Evolutionary conservation across 1,139 yeast genomes (phyloP).

Genomic region (Candida sanyaensis): DNA sequence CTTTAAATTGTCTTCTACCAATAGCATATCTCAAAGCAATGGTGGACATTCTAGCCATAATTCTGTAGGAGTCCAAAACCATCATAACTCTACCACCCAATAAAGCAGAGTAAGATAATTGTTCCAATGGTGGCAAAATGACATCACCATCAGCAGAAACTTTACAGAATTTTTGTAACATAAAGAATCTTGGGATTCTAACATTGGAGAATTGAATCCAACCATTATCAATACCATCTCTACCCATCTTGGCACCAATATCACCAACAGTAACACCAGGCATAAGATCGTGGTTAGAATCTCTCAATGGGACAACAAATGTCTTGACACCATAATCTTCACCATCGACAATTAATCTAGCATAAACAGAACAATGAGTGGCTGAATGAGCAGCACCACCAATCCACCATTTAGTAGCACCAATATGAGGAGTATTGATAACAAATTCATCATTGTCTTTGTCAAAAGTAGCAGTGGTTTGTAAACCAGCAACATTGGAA

Average conservation of each 20-base stretch:
- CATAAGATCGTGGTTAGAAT: constrained; percentile 42
- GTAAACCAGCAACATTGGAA: constrained; percentile 48
- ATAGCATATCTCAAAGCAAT: constrained; percentile 48
- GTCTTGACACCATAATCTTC: constrained; percentile 52
- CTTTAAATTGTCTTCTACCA: constrained; percentile 48
- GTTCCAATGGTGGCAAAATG: constrained; percentile 46
- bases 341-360: constrained; percentile 45
- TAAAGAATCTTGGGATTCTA: constrained; percentile 46
- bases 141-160: constrained; percentile 44
- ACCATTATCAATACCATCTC: constrained; percentile 53
- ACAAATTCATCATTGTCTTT: constrained; percentile 41
- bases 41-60: constrained; percentile 42
- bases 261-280: constrained; percentile 50
- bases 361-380: constrained; percentile 45
- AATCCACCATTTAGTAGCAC: constrained; percentile 56
- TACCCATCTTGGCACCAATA: constrained; percentile 53
- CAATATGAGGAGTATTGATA: constrained; percentile 50
- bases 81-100: constrained; percentile 48
- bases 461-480: constrained; percentile 50
- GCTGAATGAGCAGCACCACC: constrained; percentile 56
- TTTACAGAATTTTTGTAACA: constrained; percentile 51
- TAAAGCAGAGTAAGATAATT: constrained; percentile 48
- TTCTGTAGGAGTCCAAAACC: constrained; percentile 48
- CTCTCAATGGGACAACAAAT: constrained; percentile 51
- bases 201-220: constrained; percentile 52